Base-by-base conservation (phyloP, 208 protist species). In the Borovskyia barvae region DNA sequence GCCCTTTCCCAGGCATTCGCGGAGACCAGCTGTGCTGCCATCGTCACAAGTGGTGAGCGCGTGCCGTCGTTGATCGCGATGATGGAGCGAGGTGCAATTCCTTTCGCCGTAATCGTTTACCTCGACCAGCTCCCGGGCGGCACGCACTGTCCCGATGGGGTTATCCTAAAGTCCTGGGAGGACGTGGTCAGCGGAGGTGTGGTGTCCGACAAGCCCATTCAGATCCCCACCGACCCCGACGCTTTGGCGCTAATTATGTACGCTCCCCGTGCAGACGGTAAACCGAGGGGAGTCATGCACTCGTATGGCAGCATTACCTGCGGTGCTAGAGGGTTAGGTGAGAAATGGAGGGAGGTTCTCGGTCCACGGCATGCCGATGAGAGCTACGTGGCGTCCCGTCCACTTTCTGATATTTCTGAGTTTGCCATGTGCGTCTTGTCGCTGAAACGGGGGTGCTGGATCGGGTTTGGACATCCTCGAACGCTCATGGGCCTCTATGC, bases 381-480 rank as follows among this genome's bases (percentile, higher is more conserved):
- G 45, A 72, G 64, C 25, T 94, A 95, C 61, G 54, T 90, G 19
- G 75, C 75, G 5, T 97, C 95, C 59, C 74, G 97, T 15, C 94
- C 94, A 19, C 53, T 91, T 3, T 92, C 92, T 5, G 92, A 97
- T 78, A 94, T 97, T 46, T 88, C 97, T 43, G 94, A 97, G 76
- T 74, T 95, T 39, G 60, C 77, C 17, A 82, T 79, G 15, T 56
- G 90, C 52, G 79, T 56, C 24, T 55, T 93, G 49, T 68, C 96
- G 36, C 49, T 97, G 15, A 52, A 61, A 6, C 65, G 82, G 15
- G 92, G 89, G 22, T 75, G 60, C 33, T 43, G 81, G 52, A 70
- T 95, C 52, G 74, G 85, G 58, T 96, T 90, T 57, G 85, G 83
- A 36, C 67, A 47, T 36, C 85, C 87, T 15, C 79, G 84, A 43